A percentile compares a stretch with the other conserved stretches of the same genome.
Evolutionary conservation across 2,329 filamentous ascomycete species (phyloP).

Genomic region (Aspergillus novofumigatus): DNA sequence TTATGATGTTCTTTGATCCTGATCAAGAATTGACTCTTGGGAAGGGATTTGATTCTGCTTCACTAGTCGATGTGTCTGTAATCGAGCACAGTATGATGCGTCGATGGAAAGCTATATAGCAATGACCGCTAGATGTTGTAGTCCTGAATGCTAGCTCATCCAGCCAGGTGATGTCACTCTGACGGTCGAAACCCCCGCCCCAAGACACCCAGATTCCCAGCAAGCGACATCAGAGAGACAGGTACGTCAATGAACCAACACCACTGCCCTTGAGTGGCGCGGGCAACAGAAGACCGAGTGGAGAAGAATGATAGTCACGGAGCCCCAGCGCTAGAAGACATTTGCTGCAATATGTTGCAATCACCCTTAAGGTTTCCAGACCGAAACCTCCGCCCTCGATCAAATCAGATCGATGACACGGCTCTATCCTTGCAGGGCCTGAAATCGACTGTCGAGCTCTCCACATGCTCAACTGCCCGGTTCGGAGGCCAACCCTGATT

Average conservation of each 20-base stretch:
- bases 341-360: background rate
- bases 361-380: background rate
- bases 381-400: background rate
- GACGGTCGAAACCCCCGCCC: constrained; percentile 18
- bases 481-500: background rate
- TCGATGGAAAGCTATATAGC: constrained; percentile 21
- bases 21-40: background rate
- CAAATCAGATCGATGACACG: background rate
- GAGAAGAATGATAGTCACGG: background rate
- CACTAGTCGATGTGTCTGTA: background rate
- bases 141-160: background rate
- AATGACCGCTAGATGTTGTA: background rate
- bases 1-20: constrained; percentile 15
- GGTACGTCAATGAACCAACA: background rate
- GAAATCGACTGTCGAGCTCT: background rate
- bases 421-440: background rate
- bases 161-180: constrained; percentile 29
- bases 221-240: background rate
- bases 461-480: background rate
- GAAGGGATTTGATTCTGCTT: background rate
- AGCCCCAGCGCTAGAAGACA: background rate
- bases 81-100: background rate
- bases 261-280: background rate
- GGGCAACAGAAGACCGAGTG: background rate
- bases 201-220: background rate